Evolutionary conservation across 2,329 filamentous ascomycete genomes (phyloP), one percentile per base, ranked within the genome.

Genomic region (Cephalotrichum gorgonifer): DNA sequence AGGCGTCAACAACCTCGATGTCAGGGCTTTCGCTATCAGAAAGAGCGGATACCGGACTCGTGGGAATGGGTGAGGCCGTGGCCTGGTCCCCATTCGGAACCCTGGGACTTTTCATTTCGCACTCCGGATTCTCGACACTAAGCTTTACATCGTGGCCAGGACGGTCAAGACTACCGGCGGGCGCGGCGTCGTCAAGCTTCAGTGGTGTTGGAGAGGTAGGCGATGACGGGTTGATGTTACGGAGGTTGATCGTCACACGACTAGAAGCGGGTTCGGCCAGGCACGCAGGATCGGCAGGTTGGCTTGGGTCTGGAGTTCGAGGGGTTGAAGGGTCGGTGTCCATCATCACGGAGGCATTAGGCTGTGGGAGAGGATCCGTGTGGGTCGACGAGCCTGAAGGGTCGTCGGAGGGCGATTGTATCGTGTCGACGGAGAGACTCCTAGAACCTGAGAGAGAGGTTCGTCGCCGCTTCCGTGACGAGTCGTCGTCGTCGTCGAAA

Each of bases 391-490:
- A 62, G 54, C 60, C 60, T 51, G 57, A 55, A 56, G 60, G 56
- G 53, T 64, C 58, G 54, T 55, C 57, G 44, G 28, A 43, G 12
- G 62, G 61, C 20, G 60, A 61, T 43, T 59, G 59, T 49, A 58
- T 55, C 26, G 67, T 67, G 50, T 77, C 73, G 55, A 71, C 64
- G 20, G 78, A 80, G 51, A 66, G 66, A 57, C 74, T 76, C 51
- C 73, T 70, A 25, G 78, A 81, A 50, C 67, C 71, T 50, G 73
- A 73, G 47, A 72, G 65, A 14, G 79, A 82, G 27, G 78, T 80
- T 55, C 79, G 75, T 54, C 76, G 78, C 47, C 80, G 76, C 63
- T 84, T 84, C 55, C 79, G 71, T 50, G 79, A 71, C 39, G 73
- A 69, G 55, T 78, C 74, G 60, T 64, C 68, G 64, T 81, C 78